Conservation (phyloP, 176 grass and related monocot species). For the Saccharum spontaneum region DNA sequence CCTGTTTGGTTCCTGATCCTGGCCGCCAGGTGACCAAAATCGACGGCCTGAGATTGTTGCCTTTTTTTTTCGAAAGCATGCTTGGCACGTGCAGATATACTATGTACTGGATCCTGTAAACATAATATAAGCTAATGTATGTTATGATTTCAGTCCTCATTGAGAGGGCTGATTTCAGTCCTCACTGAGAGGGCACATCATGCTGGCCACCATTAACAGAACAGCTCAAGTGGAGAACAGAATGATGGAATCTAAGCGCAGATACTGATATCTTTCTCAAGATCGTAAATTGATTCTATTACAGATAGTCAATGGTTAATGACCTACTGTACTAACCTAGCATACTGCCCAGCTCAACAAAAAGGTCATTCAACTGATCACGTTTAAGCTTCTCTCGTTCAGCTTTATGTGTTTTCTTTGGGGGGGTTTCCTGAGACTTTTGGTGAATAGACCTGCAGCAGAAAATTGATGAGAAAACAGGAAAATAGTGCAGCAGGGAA, state of each 20-base stretch:
- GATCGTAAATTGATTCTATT: conserved; percentile 5
- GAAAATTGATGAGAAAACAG: conserved; percentile 22
- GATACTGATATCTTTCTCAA: conserved; percentile 6
- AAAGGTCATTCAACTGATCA: conserved; percentile 80
- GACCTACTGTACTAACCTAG: conserved; percentile 49
- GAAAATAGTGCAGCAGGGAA: background rate
- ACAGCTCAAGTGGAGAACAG: conserved; percentile 13
- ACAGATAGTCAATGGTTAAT: conserved; percentile 6
- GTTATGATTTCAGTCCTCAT: background rate
- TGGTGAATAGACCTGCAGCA: conserved; percentile 48
- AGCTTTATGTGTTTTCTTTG: conserved; percentile 81
- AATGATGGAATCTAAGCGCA: background rate
- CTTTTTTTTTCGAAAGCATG: too few species aligned
- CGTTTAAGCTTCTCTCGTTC: conserved; percentile 82
- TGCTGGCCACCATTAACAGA: conserved; percentile 21
- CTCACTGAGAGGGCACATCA: background rate
- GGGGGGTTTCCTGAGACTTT: conserved; percentile 51
- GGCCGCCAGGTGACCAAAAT: background rate
- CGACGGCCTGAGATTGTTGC: background rate
- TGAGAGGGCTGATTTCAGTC: background rate
- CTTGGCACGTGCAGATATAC: too few species aligned
- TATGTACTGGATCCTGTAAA: background rate
- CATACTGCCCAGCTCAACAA: conserved; percentile 64
- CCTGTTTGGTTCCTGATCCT: background rate
- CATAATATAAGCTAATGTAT: conserved; percentile 26